phyloP scores from a whole-genome alignment of 2,329 filamentous ascomycete genomes.

The Biscogniauxia mediterranea region DNA sequence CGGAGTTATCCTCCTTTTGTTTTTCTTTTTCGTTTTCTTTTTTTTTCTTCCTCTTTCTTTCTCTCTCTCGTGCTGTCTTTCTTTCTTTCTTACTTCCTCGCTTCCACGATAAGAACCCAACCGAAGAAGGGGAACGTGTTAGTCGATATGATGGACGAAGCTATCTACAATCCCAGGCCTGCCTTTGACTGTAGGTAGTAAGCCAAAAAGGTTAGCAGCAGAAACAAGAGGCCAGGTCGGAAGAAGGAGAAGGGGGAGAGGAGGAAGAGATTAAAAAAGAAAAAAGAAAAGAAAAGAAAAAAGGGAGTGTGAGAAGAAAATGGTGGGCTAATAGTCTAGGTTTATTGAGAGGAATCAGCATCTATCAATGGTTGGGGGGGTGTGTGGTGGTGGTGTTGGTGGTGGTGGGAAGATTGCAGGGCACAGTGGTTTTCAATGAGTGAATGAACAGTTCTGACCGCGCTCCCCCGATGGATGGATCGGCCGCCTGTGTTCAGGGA shows the following conservation, averaged over 20 bases:
- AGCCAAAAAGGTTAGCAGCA: background rate
- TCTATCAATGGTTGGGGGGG: background rate
- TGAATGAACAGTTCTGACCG: background rate
- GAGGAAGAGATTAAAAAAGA: conserved; percentile 1
- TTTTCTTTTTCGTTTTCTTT: too few relatives aligned
- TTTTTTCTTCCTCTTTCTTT: too few relatives aligned
- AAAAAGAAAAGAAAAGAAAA: too few relatives aligned
- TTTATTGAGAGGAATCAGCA: background rate
- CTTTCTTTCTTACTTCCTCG: too few relatives aligned
- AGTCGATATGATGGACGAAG: background rate
- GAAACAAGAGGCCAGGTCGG: background rate
- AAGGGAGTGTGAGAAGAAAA: background rate
- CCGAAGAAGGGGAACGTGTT: too few relatives aligned
- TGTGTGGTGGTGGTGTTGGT: too few relatives aligned
- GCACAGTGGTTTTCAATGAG: too few relatives aligned
- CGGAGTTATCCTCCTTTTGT: too few relatives aligned
- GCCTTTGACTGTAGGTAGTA: conserved; percentile 24
- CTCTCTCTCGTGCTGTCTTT: too few relatives aligned
- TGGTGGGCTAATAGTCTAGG: background rate
- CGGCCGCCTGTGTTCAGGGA: background rate
- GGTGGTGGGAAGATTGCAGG: background rate
- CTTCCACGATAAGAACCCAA: too few relatives aligned
- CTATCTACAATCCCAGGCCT: conserved; percentile 29
- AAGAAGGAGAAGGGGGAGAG: background rate
- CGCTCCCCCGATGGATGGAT: background rate